Percentiles rank a stretch among this genome's conserved stretches.
Evolutionary conservation across 192 early-diverging fungal genomes (phyloP).

Genomic region (Umbelopsis sp.): DNA sequence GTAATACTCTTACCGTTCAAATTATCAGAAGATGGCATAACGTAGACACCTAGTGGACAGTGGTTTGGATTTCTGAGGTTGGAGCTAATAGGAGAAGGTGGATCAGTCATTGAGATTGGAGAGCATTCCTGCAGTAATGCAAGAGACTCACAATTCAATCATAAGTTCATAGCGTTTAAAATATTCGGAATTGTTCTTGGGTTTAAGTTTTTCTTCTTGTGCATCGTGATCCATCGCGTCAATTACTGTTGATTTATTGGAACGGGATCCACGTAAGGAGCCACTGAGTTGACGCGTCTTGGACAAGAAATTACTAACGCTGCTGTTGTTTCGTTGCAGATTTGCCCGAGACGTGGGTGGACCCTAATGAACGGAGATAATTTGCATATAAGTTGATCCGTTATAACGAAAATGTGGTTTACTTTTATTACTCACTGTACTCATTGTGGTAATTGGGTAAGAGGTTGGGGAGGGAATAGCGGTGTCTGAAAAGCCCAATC

Average conservation of each 20-base stretch:
- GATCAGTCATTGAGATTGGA: not conserved
- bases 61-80: constrained; percentile 77
- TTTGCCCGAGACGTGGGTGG: not conserved
- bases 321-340: constrained; percentile 10
- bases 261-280: not conserved
- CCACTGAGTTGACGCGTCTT: constrained; percentile 15
- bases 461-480: not conserved
- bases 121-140: too few species aligned
- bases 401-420: not conserved
- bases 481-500: not conserved
- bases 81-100: constrained; percentile 48
- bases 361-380: too few species aligned
- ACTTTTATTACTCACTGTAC: constrained; percentile 4
- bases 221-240: not conserved
- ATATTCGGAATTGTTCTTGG: constrained; percentile 30
- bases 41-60: constrained; percentile 85
- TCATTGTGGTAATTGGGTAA: not conserved
- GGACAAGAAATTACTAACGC: constrained; percentile 8
- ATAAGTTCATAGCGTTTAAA: constrained; percentile 69
- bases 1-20: constrained; percentile 58
- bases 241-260: not conserved
- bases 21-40: constrained; percentile 75
- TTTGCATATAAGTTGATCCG: not conserved
- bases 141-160: constrained; percentile 65
- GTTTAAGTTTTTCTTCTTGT: constrained; percentile 15